phyloP scores from a whole-genome alignment of 108 stramenopile genomes.

The Pseudonitzschia pungens region DNA sequence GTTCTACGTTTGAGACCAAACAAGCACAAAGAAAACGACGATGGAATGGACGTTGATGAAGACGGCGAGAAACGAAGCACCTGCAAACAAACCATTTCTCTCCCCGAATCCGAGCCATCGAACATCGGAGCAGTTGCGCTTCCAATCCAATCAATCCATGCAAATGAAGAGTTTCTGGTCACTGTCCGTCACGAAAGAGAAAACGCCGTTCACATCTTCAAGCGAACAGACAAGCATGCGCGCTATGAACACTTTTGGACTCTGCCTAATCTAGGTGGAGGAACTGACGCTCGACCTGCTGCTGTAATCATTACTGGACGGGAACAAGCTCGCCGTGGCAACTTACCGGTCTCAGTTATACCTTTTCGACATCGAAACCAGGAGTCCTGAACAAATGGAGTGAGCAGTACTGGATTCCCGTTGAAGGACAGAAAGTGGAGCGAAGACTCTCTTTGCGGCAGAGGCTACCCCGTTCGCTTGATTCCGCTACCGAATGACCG shows the following conservation, averaged over 20 bases:
- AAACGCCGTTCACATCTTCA: constrained; percentile 47
- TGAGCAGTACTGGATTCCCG: constrained; percentile 63
- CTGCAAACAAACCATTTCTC: constrained; percentile 7
- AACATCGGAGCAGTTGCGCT: not conserved
- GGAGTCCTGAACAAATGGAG: constrained; percentile 68
- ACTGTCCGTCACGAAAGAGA: constrained; percentile 26
- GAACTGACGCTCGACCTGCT: constrained; percentile 32
- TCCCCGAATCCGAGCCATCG: not conserved
- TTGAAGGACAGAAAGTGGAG: constrained; percentile 50
- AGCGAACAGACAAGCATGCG: constrained; percentile 13
- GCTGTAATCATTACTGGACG: constrained; percentile 40
- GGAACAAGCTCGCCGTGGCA: constrained; percentile 60
- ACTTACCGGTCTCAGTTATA: constrained; percentile 62
- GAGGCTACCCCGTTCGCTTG: constrained; percentile 60
- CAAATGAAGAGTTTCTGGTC: constrained; percentile 54
- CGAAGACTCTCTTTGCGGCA: constrained; percentile 48
- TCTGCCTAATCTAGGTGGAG: constrained; percentile 58
- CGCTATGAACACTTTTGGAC: constrained; percentile 69
- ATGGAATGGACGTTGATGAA: not conserved
- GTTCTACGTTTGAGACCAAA: constrained; percentile 1
- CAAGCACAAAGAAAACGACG: constrained; percentile 4
- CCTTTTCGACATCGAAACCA: constrained; percentile 57
- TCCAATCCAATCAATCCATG: constrained; percentile 25
- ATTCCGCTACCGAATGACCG: constrained; percentile 38
- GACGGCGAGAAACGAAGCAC: not conserved